These are phyloP conservation scores for Penicillium lagena DNA, from an alignment of 495 filamentous ascomycete genomes.

Conservation along the genomic window DNA sequence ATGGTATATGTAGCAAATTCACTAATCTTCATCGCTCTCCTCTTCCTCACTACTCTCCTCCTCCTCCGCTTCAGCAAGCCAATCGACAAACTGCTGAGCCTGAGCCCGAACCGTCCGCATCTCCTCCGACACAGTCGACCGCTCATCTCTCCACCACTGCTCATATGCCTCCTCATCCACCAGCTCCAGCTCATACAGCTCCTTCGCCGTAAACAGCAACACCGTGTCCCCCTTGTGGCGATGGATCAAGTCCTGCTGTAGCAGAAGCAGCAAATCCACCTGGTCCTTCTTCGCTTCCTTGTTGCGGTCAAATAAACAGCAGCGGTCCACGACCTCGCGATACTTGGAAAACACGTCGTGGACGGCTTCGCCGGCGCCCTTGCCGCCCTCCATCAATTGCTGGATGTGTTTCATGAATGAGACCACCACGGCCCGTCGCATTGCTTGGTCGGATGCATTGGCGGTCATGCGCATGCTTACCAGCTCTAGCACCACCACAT, in stretches of 20 bases:
- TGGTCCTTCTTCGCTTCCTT: slow-evolving; percentile 62
- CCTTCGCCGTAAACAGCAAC: slow-evolving; percentile 68
- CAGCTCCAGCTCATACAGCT: slow-evolving; percentile 77
- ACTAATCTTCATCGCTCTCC: slow-evolving; percentile 29
- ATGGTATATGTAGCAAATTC: neutral
- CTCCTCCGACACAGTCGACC: slow-evolving; percentile 53
- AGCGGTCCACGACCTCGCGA: slow-evolving; percentile 50
- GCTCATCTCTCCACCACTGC: slow-evolving; percentile 78
- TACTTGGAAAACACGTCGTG: slow-evolving; percentile 51
- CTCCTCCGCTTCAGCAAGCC: slow-evolving; percentile 74
- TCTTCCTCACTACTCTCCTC: slow-evolving; percentile 73
- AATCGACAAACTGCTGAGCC: slow-evolving; percentile 76
- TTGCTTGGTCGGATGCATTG: slow-evolving; percentile 81
- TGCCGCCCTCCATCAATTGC: slow-evolving; percentile 58
- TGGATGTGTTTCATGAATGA: slow-evolving; percentile 78
- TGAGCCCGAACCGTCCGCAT: slow-evolving; percentile 66
- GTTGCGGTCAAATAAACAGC: slow-evolving; percentile 49
- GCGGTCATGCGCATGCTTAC: slow-evolving; percentile 80
- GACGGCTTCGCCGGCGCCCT: slow-evolving; percentile 58
- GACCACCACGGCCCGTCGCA: slow-evolving; percentile 76
- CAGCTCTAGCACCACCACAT: slow-evolving; percentile 83
- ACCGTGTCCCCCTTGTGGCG: slow-evolving; percentile 56
- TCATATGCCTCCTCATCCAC: slow-evolving; percentile 84
- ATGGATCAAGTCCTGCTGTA: slow-evolving; percentile 71
- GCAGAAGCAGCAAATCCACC: slow-evolving; percentile 72